Percentiles rank a stretch among this genome's conserved stretches.
These are phyloP conservation scores for Pythium biforme DNA, from an alignment of 352 stramenopile species.

Conservation along the genomic window DNA sequence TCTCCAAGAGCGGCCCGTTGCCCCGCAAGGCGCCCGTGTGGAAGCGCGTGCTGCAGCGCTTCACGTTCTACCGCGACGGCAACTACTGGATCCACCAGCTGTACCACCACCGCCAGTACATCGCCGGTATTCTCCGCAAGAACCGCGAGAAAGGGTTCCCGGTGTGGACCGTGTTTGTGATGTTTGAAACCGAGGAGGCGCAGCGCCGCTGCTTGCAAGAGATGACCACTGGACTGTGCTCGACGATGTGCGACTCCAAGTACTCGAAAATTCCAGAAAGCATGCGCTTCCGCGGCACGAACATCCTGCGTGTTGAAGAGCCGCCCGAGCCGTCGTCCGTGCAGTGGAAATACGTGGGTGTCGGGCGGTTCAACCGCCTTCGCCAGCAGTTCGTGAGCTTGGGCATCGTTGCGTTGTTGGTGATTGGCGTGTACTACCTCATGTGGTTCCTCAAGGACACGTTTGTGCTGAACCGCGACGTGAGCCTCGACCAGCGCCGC, in stretches of 20 bases:
- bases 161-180: conserved; percentile 75
- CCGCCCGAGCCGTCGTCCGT: conserved; percentile 64
- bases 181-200: conserved; percentile 72
- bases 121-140: conserved; percentile 33
- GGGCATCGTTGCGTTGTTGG: conserved; percentile 42
- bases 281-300: conserved; percentile 59
- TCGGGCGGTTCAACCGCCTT: conserved; percentile 36
- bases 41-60: conserved; percentile 37
- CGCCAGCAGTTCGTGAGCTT: conserved; percentile 49
- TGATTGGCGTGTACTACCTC: conserved; percentile 57
- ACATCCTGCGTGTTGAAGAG: conserved; percentile 71
- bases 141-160: conserved; percentile 35
- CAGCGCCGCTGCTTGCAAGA: conserved; percentile 53
- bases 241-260: conserved; percentile 42
- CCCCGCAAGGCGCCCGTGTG: conserved; percentile 23
- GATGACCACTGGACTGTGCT: conserved; percentile 48
- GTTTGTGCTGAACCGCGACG: conserved; percentile 33
- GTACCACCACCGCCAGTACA: conserved; percentile 39
- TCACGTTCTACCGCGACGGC: conserved; percentile 48
- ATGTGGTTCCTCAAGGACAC: conserved; percentile 37
- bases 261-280: conserved; percentile 32
- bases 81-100: conserved; percentile 62
- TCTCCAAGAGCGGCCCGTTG: conserved; percentile 32
- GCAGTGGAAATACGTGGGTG: conserved; percentile 65
- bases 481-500: conserved; percentile 32